Percentiles rank a stretch among this genome's conserved stretches.
Conservation (phyloP, 257 asterid species). For the Jaltomata sinuosa region DNA sequence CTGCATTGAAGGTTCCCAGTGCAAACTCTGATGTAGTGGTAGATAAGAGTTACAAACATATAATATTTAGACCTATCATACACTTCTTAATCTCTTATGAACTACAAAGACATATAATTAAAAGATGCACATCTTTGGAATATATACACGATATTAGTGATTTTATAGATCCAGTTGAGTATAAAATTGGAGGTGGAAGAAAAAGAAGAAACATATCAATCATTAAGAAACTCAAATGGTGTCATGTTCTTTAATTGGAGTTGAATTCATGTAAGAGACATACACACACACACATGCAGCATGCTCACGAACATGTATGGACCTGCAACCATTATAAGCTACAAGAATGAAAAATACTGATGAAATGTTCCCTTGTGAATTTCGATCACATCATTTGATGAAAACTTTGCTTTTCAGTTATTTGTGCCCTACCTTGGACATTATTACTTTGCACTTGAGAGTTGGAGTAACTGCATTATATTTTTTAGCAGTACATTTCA, state of each 20-base stretch:
- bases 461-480: not conserved
- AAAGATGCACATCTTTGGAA: not conserved
- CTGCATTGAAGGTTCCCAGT: not conserved
- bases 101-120: not conserved
- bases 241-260: not conserved
- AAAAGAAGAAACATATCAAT: not conserved
- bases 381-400: not conserved
- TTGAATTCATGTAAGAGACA: not conserved
- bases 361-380: not conserved
- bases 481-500: not conserved
- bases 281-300: not conserved
- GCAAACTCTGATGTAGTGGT: not conserved
- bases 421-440: not conserved
- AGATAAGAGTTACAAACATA: not conserved
- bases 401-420: not conserved
- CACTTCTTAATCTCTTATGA: not conserved
- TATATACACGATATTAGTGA: not conserved
- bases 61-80: not conserved
- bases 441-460: not conserved
- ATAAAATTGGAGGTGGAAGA: not conserved
- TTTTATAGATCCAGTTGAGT: not conserved
- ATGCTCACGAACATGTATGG: not conserved
- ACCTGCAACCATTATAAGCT: not conserved
- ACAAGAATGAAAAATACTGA: not conserved
- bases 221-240: not conserved